Conservation (phyloP, 768 basidiomycete genomes). For the Pulveroboletus sp. region DNA sequence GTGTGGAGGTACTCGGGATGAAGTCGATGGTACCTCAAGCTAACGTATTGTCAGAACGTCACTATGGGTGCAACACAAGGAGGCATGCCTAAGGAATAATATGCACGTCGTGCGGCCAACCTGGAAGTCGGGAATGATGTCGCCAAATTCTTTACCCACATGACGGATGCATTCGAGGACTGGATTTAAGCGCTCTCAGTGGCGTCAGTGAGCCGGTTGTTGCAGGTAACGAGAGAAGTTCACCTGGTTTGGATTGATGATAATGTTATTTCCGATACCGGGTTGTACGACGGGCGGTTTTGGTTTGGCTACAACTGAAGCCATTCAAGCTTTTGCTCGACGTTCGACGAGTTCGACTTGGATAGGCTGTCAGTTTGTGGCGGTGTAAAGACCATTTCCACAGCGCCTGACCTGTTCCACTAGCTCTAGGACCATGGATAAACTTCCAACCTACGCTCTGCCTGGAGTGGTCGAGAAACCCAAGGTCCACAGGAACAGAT, state of each 20-base stretch:
- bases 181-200: constrained; percentile 72
- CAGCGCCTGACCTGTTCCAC: too few relatives aligned
- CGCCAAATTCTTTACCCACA: constrained; percentile 90
- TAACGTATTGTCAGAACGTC: constrained; percentile 26
- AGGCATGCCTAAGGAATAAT: constrained; percentile 75
- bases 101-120: constrained; percentile 93
- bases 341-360: too few relatives aligned
- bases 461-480: constrained; percentile 9
- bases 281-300: constrained; percentile 60
- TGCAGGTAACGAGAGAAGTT: not conserved
- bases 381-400: not conserved
- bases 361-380: constrained; percentile 6
- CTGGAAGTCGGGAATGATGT: constrained; percentile 92
- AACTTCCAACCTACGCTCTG: constrained; percentile 19
- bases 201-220: not conserved
- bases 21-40: constrained; percentile 89
- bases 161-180: constrained; percentile 83
- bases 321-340: not conserved
- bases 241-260: constrained; percentile 61
- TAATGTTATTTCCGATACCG: constrained; percentile 57
- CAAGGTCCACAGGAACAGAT: constrained; percentile 7
- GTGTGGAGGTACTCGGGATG: constrained; percentile 96
- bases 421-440: constrained; percentile 22
- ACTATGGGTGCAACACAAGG: not conserved
- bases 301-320: constrained; percentile 3